phyloP scores from a whole-genome alignment of 495 filamentous ascomycete genomes.

The Hyaloscypha hepaticicola region DNA sequence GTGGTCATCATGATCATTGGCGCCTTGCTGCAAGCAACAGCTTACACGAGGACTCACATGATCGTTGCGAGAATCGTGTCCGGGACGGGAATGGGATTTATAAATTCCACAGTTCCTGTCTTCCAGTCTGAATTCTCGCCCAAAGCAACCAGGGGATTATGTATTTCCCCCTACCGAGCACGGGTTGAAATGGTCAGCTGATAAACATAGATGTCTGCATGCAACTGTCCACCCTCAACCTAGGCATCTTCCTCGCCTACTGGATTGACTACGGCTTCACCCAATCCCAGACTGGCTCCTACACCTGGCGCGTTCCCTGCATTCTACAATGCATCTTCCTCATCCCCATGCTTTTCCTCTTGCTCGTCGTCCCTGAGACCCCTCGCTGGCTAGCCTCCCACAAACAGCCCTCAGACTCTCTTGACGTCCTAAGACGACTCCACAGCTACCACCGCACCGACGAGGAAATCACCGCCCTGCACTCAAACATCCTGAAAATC shows the following conservation, averaged over 20 bases:
- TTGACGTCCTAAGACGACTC: slow-evolving; percentile 39
- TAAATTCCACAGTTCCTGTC: slow-evolving; percentile 40
- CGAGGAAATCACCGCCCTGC: slow-evolving; percentile 24
- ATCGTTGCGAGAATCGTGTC: slow-evolving; percentile 57
- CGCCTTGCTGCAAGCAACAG: slow-evolving; percentile 60
- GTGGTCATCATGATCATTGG: slow-evolving; percentile 68
- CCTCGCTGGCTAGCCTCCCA: slow-evolving; percentile 47
- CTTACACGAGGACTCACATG: slow-evolving; percentile 59
- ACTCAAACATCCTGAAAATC: slow-evolving; percentile 31
- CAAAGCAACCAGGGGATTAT: slow-evolving; percentile 32
- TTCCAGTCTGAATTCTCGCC: slow-evolving; percentile 44
- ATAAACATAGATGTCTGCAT: slow-evolving; percentile 60
- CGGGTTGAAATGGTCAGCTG: slow-evolving; percentile 23
- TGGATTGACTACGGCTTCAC: slow-evolving; percentile 53
- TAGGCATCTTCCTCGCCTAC: slow-evolving; percentile 47
- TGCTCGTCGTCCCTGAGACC: slow-evolving; percentile 59
- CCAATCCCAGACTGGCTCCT: slow-evolving; percentile 53
- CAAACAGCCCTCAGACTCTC: slow-evolving; percentile 37
- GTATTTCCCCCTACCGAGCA: slow-evolving; percentile 21
- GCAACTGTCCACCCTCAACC: slow-evolving; percentile 67
- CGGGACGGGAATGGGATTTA: slow-evolving; percentile 37
- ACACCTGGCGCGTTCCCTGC: slow-evolving; percentile 72
- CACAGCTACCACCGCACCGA: slow-evolving; percentile 23
- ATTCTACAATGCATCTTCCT: slow-evolving; percentile 72
- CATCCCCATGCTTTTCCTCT: slow-evolving; percentile 55